These are phyloP conservation scores for Pistacia vera DNA, from an alignment of 345 rosid genomes.

Conservation along the genomic window DNA sequence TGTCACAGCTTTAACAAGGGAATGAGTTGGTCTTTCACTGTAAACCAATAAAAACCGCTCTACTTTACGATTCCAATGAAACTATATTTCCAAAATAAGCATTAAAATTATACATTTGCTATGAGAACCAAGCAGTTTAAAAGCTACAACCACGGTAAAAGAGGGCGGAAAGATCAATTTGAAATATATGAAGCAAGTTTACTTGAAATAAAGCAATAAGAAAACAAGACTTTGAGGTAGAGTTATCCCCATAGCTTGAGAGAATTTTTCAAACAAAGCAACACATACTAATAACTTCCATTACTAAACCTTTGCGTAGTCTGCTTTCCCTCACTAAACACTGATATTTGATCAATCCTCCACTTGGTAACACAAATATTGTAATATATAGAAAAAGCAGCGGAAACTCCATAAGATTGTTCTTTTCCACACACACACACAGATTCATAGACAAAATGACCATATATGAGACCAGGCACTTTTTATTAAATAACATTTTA, in stretches of 20 bases:
- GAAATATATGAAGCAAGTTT: background rate
- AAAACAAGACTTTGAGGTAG: background rate
- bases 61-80: conserved; percentile 62
- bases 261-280: background rate
- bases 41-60: conserved; percentile 34
- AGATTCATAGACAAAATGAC: background rate
- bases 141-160: background rate
- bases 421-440: background rate
- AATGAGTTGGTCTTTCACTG: background rate
- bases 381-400: background rate
- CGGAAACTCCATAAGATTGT: background rate
- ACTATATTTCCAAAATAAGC: conserved; percentile 40
- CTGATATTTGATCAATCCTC: background rate
- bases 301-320: background rate
- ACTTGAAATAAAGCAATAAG: background rate
- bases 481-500: background rate
- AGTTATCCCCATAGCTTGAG: background rate
- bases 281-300: background rate
- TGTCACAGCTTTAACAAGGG: background rate
- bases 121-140: conserved; percentile 6
- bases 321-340: no score
- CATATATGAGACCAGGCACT: background rate
- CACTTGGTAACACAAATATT: background rate
- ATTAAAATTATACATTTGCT: background rate
- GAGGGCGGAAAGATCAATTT: background rate